Evolutionary conservation across 2,329 filamentous ascomycete species (phyloP).

Genomic region (Penicillium sp.): DNA sequence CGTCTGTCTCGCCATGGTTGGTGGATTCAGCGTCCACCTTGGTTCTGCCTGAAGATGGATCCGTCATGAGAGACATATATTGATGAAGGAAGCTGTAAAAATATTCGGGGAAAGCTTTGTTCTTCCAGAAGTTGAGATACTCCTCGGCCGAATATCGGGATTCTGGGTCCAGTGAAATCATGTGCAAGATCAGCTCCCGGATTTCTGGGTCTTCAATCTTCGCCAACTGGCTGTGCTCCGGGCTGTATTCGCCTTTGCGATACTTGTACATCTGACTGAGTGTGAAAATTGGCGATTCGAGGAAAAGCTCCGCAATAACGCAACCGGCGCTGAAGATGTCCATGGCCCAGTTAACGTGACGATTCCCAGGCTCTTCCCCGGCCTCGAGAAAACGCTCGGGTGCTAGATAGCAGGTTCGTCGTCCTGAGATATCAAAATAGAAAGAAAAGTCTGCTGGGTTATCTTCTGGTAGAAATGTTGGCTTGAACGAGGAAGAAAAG

Average conservation of each 20-base stretch:
- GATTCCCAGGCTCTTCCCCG: slow-evolving; percentile 60
- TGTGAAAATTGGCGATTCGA: slow-evolving; percentile 96
- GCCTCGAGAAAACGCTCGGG: slow-evolving; percentile 82
- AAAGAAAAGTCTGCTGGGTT: slow-evolving; percentile 97
- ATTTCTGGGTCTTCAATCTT: slow-evolving; percentile 85
- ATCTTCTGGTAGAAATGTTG: slow-evolving; percentile 86
- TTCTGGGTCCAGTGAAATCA: slow-evolving; percentile 92
- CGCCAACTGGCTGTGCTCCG: slow-evolving; percentile 69
- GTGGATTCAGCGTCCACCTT: slow-evolving; percentile 62
- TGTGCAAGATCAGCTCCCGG: slow-evolving; percentile 82
- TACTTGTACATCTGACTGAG: slow-evolving; percentile 95
- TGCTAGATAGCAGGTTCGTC: slow-evolving; percentile 89
- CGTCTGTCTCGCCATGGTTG: slow-evolving; percentile 81
- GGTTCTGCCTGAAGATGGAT: slow-evolving; percentile 73
- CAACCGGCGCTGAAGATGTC: slow-evolving; percentile 96
- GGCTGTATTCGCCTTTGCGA: slow-evolving; percentile 85
- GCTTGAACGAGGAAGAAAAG: slow-evolving; percentile 94
- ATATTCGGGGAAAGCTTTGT: slow-evolving; percentile 89
- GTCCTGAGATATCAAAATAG: slow-evolving; percentile 89
- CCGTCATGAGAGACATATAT: slow-evolving; percentile 93
- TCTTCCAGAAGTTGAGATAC: slow-evolving; percentile 86
- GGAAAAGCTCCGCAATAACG: slow-evolving; percentile 91
- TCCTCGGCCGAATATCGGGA: slow-evolving; percentile 89
- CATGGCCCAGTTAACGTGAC: slow-evolving; percentile 82
- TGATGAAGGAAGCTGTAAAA: slow-evolving; percentile 97